phyloP scores from a whole-genome alignment of 1,284 basidiomycete species.

The Trametes sp. region DNA sequence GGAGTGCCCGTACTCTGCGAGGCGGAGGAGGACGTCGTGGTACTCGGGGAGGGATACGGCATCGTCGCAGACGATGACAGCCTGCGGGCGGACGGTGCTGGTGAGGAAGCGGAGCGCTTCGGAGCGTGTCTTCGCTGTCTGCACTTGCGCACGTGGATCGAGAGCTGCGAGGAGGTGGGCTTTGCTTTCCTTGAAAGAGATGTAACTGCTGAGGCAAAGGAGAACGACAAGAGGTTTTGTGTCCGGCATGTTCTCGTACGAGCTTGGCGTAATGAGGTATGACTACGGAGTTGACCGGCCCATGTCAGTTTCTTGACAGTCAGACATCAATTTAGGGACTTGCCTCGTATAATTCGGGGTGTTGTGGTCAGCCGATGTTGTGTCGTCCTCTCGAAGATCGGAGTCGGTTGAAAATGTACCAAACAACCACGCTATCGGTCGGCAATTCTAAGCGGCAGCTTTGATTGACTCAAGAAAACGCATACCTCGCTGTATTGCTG shows the following conservation, averaged over 20 bases:
- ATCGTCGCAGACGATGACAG: slow-evolving; percentile 8
- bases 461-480: no score
- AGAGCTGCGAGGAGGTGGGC: not conserved
- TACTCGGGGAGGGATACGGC: slow-evolving; percentile 8
- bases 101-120: slow-evolving; percentile 3
- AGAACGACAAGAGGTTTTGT: slow-evolving; percentile 15
- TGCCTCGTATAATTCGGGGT: no score
- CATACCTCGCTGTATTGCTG: no score
- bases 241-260: not conserved
- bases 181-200: not conserved
- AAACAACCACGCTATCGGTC: no score
- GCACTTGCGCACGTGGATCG: not conserved
- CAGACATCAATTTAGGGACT: no score
- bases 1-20: slow-evolving; percentile 18
- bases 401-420: no score
- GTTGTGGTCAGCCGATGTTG: no score
- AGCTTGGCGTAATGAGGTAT: not conserved
- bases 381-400: no score
- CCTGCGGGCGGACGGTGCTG: not conserved
- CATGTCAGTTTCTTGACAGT: no score
- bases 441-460: no score
- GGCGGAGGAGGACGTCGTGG: slow-evolving; percentile 14
- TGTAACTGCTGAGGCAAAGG: not conserved
- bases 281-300: no score
- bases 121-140: not conserved